Evolutionary conservation across 768 basidiomycete species (phyloP).

Genomic region (Mycena venus): DNA sequence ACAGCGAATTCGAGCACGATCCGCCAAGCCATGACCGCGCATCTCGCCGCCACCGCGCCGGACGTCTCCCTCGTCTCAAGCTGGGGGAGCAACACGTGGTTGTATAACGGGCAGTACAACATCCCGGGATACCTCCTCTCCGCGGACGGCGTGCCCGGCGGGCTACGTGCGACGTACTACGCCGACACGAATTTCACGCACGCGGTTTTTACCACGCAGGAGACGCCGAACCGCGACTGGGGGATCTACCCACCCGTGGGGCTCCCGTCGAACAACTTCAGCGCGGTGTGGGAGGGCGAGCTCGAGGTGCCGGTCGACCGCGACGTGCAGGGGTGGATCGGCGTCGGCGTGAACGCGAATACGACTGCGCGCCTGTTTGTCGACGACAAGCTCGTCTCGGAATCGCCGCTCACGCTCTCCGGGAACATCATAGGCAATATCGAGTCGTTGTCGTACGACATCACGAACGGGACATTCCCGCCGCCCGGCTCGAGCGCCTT

Average conservation of each 20-base stretch:
- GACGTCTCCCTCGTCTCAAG: slow-evolving; percentile 36
- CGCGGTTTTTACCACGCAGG: slow-evolving; percentile 32
- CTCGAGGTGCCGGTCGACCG: slow-evolving; percentile 38
- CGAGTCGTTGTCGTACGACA: slow-evolving; percentile 22
- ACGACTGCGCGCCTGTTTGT: slow-evolving; percentile 39
- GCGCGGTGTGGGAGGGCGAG: slow-evolving; percentile 42
- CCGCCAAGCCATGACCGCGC: slow-evolving; percentile 33
- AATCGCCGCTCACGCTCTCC: slow-evolving; percentile 30
- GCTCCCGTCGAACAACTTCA: slow-evolving; percentile 43
- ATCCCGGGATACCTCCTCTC: slow-evolving; percentile 42
- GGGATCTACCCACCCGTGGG: slow-evolving; percentile 41
- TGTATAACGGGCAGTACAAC: slow-evolving; percentile 41
- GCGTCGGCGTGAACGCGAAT: slow-evolving; percentile 40
- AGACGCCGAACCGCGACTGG: slow-evolving; percentile 42
- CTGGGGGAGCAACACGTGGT: slow-evolving; percentile 39
- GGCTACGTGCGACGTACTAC: slow-evolving; percentile 38
- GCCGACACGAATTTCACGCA: slow-evolving; percentile 39
- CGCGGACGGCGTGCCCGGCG: slow-evolving; percentile 22
- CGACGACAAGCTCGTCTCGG: slow-evolving; percentile 33
- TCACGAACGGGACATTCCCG: slow-evolving; percentile 25
- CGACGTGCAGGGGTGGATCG: slow-evolving; percentile 37
- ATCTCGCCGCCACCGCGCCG: slow-evolving; percentile 27
- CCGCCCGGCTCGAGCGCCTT: slow-evolving; percentile 37
- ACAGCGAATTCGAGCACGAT: slow-evolving; percentile 35
- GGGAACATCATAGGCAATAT: slow-evolving; percentile 41